Conservation (phyloP, 2,329 filamentous ascomycete genomes). For the Cordyceps pruinosa region DNA sequence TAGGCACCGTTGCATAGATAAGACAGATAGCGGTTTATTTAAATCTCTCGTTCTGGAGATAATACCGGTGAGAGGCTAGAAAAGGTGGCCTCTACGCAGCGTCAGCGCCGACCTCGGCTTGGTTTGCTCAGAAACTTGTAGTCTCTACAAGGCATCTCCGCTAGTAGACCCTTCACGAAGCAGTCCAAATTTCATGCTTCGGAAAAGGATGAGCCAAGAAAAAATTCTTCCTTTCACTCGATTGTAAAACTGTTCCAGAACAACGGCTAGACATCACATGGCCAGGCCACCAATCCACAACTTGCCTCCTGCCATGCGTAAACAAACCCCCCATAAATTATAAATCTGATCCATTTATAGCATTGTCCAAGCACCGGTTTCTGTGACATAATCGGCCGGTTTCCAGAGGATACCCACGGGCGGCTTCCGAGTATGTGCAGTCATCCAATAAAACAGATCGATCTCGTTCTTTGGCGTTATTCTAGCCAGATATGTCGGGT, state of each 20-base stretch:
- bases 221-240: not conserved
- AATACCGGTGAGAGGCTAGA: not conserved
- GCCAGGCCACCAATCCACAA: not conserved
- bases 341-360: slow-evolving; percentile 1
- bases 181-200: not conserved
- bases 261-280: slow-evolving; percentile 4
- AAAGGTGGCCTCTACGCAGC: not conserved
- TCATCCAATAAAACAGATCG: not conserved
- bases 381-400: slow-evolving; percentile 11
- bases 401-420: slow-evolving; percentile 12
- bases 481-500: not conserved
- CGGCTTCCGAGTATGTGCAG: not conserved
- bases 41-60: slow-evolving; percentile 9
- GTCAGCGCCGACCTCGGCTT: slow-evolving; percentile 11
- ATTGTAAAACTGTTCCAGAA: not conserved
- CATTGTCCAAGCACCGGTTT: not conserved
- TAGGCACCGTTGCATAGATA: slow-evolving; percentile 10
- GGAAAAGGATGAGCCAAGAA: not conserved
- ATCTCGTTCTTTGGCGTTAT: not conserved
- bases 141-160: not conserved
- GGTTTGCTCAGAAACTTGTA: not conserved
- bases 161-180: not conserved
- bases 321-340: not conserved
- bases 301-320: not conserved
- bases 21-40: slow-evolving; percentile 12